A percentile compares a stretch with the other conserved stretches of the same genome.
These are phyloP conservation scores for Lasiosphaeria miniovina DNA, from an alignment of 495 filamentous ascomycete species.

Conservation along the genomic window DNA sequence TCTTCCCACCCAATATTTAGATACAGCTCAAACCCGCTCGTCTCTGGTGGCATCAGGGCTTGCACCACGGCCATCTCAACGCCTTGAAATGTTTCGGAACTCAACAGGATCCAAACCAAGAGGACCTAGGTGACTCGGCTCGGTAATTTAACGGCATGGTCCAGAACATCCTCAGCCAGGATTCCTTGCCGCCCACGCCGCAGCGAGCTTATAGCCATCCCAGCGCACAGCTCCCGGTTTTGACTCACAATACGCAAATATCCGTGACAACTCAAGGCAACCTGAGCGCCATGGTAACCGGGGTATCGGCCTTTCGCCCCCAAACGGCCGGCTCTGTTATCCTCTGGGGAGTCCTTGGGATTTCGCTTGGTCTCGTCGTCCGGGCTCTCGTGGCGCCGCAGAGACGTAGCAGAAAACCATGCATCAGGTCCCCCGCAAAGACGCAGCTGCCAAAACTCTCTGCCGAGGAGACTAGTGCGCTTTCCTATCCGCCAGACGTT, in stretches of 20 bases:
- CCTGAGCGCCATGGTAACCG: constrained; percentile 11
- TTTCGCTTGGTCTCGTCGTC: constrained; percentile 17
- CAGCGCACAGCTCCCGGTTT: too few relatives aligned
- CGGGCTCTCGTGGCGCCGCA: constrained; percentile 5
- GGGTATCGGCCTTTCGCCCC: constrained; percentile 8
- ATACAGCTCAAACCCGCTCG: too few relatives aligned
- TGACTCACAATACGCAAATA: background rate
- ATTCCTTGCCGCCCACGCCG: background rate
- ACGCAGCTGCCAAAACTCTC: constrained; percentile 26
- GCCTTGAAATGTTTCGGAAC: background rate
- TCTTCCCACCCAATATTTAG: too few relatives aligned
- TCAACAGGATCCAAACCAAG: background rate
- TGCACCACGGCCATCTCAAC: background rate
- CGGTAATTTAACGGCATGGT: background rate
- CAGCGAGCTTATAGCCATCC: too few relatives aligned
- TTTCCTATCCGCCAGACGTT: constrained; percentile 69
- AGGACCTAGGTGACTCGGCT: background rate
- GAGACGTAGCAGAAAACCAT: background rate
- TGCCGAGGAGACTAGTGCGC: constrained; percentile 15
- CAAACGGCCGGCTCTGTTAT: constrained; percentile 16
- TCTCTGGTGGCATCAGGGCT: too few relatives aligned
- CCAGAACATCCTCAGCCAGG: background rate
- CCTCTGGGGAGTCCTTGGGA: constrained; percentile 19
- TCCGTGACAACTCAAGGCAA: background rate
- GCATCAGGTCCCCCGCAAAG: constrained; percentile 23